A percentile compares a stretch with the other conserved stretches of the same genome.
Evolutionary conservation across 805 yeast species (phyloP).

Genomic region (Nakazawaea anatomiae): DNA sequence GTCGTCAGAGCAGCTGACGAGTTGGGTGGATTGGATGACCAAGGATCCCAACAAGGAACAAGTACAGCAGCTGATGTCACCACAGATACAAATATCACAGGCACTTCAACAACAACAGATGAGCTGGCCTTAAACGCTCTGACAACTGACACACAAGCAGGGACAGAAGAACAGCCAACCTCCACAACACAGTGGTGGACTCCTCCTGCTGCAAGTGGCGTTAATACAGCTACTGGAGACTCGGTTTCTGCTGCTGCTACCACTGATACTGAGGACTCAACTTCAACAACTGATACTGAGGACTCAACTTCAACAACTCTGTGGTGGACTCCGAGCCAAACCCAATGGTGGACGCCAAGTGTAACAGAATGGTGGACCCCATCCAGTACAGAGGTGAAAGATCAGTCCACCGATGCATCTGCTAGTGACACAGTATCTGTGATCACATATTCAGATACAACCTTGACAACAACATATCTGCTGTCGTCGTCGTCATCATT

Average conservation of each 20-base stretch:
- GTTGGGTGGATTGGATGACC: conserved; percentile 7
- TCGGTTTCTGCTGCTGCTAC: background rate
- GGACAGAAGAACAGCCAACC: background rate
- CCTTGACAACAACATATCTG: conserved; percentile 5
- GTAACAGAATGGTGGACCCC: conserved; percentile 10
- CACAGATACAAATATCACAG: background rate
- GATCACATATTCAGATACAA: conserved; percentile 3
- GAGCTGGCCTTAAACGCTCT: background rate
- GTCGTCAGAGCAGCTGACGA: conserved; percentile 4
- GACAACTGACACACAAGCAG: background rate
- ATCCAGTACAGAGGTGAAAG: background rate
- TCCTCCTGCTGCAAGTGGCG: background rate
- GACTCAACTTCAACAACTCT: background rate
- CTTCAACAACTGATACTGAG: background rate
- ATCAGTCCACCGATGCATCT: background rate
- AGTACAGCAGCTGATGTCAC: background rate
- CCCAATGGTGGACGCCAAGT: conserved; percentile 11
- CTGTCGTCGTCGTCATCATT: conserved; percentile 1
- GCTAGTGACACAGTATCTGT: conserved; percentile 2
- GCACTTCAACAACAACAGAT: background rate
- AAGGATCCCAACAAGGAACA: background rate
- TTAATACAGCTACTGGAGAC: too few relatives aligned
- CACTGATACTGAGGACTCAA: background rate
- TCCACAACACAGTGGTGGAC: conserved; percentile 1
- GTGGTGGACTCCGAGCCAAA: conserved; percentile 3